These are phyloP conservation scores for Talaromyces wortmannii DNA, from an alignment of 495 filamentous ascomycete genomes.

Conservation along the genomic window DNA sequence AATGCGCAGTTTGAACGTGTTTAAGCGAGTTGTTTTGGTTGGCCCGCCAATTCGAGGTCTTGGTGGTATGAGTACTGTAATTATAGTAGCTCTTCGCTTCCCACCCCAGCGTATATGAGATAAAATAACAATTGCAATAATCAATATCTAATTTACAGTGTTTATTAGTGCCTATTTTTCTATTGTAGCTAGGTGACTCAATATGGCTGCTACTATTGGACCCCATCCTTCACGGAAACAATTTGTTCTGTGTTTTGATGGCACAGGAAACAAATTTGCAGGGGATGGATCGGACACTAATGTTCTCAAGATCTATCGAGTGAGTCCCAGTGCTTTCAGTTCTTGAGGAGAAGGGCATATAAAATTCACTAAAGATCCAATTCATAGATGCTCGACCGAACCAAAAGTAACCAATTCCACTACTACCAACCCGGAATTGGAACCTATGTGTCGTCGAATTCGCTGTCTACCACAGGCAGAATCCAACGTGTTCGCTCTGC, in stretches of 20 bases:
- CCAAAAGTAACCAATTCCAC: constrained; percentile 38
- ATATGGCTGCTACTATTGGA: constrained; percentile 5
- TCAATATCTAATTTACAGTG: not conserved
- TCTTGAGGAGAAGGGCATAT: not conserved
- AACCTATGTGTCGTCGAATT: constrained; percentile 67
- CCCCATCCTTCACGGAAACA: constrained; percentile 30
- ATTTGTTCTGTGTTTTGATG: constrained; percentile 82
- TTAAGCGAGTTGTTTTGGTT: not conserved
- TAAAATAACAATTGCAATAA: too few relatives aligned
- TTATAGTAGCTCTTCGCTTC: too few relatives aligned
- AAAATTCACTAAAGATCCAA: not conserved
- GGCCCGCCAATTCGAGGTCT: not conserved
- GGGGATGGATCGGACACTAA: constrained; percentile 80
- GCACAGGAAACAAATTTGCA: constrained; percentile 81
- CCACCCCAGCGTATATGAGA: too few relatives aligned
- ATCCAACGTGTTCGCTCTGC: constrained; percentile 63
- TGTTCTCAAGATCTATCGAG: constrained; percentile 77
- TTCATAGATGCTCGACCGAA: constrained; percentile 47
- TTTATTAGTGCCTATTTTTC: not conserved
- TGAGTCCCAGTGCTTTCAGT: constrained; percentile 19
- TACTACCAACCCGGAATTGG: constrained; percentile 66
- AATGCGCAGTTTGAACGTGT: not conserved
- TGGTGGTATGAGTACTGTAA: not conserved
- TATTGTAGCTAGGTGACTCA: not conserved
- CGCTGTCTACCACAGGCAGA: constrained; percentile 57